Base-by-base conservation (phyloP, 73 alveolate genomes). In the Paramecium sexaurelia region DNA sequence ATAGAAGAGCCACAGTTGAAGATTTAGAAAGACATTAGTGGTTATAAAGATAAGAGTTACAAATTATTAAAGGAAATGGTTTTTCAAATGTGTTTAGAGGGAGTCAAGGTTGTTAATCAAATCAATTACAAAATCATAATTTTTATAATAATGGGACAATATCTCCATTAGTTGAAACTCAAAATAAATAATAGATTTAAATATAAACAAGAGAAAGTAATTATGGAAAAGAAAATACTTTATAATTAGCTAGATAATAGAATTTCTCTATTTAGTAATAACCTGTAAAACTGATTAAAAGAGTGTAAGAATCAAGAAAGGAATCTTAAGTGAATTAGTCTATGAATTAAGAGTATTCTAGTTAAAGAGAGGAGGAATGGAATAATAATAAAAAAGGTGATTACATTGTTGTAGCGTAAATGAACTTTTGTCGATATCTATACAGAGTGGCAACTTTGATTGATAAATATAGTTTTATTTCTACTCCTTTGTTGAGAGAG, bases 1-100 rank as follows among this genome's bases (percentile, higher is more conserved):
- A 71, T 29, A 41, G 83, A 24, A 88, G 94, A 69, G 69, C 55
- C 10, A 68, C 89, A n/a, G 73, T 88, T 37, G 94, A 88, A 47
- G 73, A 88, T 24, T 55, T 88, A 4, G 94, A 88, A 69, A 88
- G 73, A 45, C 94, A 88, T 41, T 29, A 29, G 1, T 88, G 85
- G 87, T 47, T 88, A 87, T 19, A 69, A 37, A 27, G 26, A 41
- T 32, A 67, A 41, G 67, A 88, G 19, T 32, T 75, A 35, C 19
- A 68, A 39, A 27, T 37, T 11, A 88, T 55, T 20, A 17, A 88
- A 88, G 68, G 56, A 47, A 68, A 61, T 55, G 45, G 87, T 19
- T 86, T 86, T 39, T 33, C 41, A n/a, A 43, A 55, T 37, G 45
- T 32, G 27, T 56, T 20, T 88, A 40, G 66, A 75, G 55, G 55